Evolutionary conservation across 192 early-diverging fungal species (phyloP), one percentile per base, ranked within the genome.

Genomic region (Rhizophagus prolifer): DNA sequence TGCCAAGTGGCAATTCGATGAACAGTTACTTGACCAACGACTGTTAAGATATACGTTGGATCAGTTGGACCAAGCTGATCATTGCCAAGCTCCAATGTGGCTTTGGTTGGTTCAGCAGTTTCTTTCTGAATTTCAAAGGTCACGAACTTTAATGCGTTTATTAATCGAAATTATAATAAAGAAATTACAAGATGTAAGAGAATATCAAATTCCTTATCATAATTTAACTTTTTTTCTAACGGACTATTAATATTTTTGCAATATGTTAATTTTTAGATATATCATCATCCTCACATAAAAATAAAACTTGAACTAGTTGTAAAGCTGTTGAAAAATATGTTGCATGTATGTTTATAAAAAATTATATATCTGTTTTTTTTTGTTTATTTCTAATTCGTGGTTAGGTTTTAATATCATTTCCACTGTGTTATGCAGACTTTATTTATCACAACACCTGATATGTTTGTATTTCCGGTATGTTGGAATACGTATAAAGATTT

Each of bases 401-500:
- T 7, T 13, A 19, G 59, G 23, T 61, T 65, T 38, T 78, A 25
- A 23, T 38, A 54, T 41, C 26, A 21, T 19, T 38, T 16, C 58
- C 75, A 7, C 60, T 65, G 25, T 66, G 8, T 31, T 38, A 19
- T 19, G 36, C 68, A 89, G 86, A 83, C 85, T 23, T 70, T 88
- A 54, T 88, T 90, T 54, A 46, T 88, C 2, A 86, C 88, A 1
- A 85, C 82, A 8, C 88, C 88, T 10, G 88, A 90, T 59, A 86
- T 88, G 84, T 90, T 90, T 84, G 85, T 90, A 14, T 82, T 86
- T 72, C 88, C 88, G 41, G 83, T 83, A 38, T 74, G 82, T 21
- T 90, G 85, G 80, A 77, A 84, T 21, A 79, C 79, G 23, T 86
- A 89, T 36, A 76, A 81, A 19, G 77, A 73, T 28, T 31, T 90